These are phyloP conservation scores for Ceratobasidium theobromae DNA, from an alignment of 1,284 basidiomycete species.

Conservation along the genomic window DNA sequence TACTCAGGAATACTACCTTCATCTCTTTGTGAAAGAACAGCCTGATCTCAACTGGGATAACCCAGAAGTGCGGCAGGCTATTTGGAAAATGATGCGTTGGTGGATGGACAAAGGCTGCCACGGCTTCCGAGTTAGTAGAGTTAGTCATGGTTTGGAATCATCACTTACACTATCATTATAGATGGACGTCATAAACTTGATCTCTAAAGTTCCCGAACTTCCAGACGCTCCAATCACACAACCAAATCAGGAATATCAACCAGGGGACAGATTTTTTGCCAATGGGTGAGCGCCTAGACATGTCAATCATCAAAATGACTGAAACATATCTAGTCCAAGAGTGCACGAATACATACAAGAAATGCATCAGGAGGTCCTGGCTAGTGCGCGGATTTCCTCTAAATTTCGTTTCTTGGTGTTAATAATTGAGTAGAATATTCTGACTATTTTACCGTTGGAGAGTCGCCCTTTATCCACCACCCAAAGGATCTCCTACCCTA, in stretches of 20 bases:
- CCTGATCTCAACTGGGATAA: constrained; percentile 83
- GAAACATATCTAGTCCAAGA: constrained; percentile 48
- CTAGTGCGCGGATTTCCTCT: constrained; percentile 48
- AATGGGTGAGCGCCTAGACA: constrained; percentile 54
- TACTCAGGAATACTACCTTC: constrained; percentile 74
- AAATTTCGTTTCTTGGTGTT: constrained; percentile 17
- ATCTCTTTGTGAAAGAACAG: constrained; percentile 68
- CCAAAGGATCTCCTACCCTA: constrained; percentile 56
- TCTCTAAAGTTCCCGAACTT: constrained; percentile 62
- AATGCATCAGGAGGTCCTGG: constrained; percentile 62
- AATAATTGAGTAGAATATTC: constrained; percentile 49
- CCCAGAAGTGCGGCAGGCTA: constrained; percentile 59
- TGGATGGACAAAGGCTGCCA: constrained; percentile 75
- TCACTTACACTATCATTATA: constrained; percentile 38
- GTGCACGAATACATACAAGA: constrained; percentile 70
- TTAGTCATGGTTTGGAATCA: not conserved
- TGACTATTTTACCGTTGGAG: constrained; percentile 64
- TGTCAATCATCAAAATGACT: not conserved
- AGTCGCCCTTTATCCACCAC: constrained; percentile 60
- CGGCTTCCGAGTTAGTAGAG: constrained; percentile 61
- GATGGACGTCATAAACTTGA: constrained; percentile 71
- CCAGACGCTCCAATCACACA: constrained; percentile 64
- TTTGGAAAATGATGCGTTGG: constrained; percentile 68
- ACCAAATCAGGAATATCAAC: constrained; percentile 57
- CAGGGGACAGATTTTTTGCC: constrained; percentile 55